These are phyloP conservation scores for Teratosphaeria epicoccoides DNA, from an alignment of 2,329 filamentous ascomycete species.

Conservation along the genomic window DNA sequence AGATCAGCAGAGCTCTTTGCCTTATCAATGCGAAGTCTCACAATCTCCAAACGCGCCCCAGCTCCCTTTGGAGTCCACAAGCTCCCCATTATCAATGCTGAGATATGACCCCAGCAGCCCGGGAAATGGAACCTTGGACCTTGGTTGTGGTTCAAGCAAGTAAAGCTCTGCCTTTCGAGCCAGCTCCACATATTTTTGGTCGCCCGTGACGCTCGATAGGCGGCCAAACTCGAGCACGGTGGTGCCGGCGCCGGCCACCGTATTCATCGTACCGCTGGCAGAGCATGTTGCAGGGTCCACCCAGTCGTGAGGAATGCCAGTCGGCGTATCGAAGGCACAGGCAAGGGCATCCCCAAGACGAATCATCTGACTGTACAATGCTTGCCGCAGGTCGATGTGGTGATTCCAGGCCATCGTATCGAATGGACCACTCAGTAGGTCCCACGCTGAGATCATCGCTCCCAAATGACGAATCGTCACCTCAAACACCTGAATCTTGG, in stretches of 20 bases:
- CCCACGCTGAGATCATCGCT: constrained; percentile 17
- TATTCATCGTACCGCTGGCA: constrained; percentile 16
- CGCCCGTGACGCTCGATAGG: constrained; percentile 18
- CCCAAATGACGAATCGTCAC: constrained; percentile 17
- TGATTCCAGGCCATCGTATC: constrained; percentile 6
- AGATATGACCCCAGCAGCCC: constrained; percentile 22
- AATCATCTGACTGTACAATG: constrained; percentile 13
- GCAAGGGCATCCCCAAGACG: constrained; percentile 12
- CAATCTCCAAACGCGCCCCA: constrained; percentile 16
- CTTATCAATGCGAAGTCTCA: neutral
- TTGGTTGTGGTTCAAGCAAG: constrained; percentile 14
- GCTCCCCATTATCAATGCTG: constrained; percentile 16
- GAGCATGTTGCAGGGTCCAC: constrained; percentile 12
- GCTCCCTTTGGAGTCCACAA: constrained; percentile 20
- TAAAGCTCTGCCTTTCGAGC: constrained; percentile 13
- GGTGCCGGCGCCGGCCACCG: constrained; percentile 13
- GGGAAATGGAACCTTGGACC: constrained; percentile 18
- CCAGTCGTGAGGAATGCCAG: constrained; percentile 16
- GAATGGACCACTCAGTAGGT: constrained; percentile 17
- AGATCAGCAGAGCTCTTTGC: neutral
- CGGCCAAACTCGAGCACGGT: constrained; percentile 16
- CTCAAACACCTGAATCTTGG: constrained; percentile 15
- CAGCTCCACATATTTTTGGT: constrained; percentile 13
- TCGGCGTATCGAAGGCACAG: constrained; percentile 14
- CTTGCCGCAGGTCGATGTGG: constrained; percentile 4